Percentiles rank a stretch among this genome's conserved stretches.
These are phyloP conservation scores for Pisolithus microcarpus DNA, from an alignment of 768 basidiomycete genomes.

Conservation along the genomic window DNA sequence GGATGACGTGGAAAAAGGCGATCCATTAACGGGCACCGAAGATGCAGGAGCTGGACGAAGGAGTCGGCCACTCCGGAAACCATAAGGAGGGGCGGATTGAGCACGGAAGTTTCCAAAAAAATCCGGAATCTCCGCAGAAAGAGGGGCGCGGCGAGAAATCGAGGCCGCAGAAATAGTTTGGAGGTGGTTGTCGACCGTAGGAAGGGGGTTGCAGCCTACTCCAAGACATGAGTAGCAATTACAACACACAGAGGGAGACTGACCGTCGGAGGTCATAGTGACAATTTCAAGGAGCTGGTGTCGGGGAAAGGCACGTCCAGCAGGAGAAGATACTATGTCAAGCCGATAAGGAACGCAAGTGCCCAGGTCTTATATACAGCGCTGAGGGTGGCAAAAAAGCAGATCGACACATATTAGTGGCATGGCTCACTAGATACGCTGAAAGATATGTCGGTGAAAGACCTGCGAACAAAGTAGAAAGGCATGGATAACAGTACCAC, in stretches of 20 bases:
- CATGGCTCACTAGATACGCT: conserved; percentile 8
- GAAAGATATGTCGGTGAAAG: conserved; percentile 17
- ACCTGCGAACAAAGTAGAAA: conserved; percentile 13
- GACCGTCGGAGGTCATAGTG: conserved; percentile 6
- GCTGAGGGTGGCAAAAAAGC: neutral
- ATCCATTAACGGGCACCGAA: neutral
- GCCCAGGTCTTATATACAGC: conserved; percentile 12
- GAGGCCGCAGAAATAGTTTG: conserved; percentile 1
- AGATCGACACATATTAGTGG: conserved; percentile 1
- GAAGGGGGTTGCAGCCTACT: conserved; percentile 2
- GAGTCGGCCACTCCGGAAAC: neutral
- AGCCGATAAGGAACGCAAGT: neutral
- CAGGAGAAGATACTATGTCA: neutral
- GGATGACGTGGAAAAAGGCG: conserved; percentile 6
- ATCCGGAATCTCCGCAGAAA: neutral
- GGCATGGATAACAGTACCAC: conserved; percentile 8
- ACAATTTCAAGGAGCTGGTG: neutral
- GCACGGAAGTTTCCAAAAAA: conserved; percentile 1
- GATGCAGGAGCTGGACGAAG: neutral
- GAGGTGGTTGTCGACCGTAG: neutral
- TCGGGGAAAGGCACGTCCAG: conserved; percentile 7
- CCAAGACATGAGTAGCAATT: neutral
- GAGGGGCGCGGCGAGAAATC: neutral
- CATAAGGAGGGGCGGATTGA: conserved; percentile 7
- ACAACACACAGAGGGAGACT: neutral